These are phyloP conservation scores for Ogataea allantospora DNA, from an alignment of 805 yeast species.

Conservation along the genomic window DNA sequence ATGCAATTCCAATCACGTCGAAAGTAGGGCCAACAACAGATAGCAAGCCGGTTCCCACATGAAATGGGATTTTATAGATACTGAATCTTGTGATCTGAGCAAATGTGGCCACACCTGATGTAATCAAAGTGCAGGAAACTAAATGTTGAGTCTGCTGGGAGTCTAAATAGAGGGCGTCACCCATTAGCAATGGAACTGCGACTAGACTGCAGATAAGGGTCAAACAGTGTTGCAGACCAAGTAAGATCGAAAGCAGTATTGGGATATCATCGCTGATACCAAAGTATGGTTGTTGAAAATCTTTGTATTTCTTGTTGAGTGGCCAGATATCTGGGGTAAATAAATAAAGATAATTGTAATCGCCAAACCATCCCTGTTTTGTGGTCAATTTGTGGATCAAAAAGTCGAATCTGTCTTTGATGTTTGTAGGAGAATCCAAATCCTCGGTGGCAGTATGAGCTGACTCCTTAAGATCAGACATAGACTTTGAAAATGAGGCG, in stretches of 20 bases:
- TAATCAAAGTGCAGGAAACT: slow-evolving; percentile 65
- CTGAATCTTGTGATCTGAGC: slow-evolving; percentile 73
- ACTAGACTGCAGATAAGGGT: slow-evolving; percentile 84
- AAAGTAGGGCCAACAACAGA: slow-evolving; percentile 84
- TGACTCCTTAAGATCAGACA: background rate
- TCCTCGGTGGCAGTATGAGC: background rate
- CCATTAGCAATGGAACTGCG: slow-evolving; percentile 70
- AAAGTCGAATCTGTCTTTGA: background rate
- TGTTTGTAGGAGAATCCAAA: background rate
- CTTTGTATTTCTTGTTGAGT: slow-evolving; percentile 42
- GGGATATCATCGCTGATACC: slow-evolving; percentile 73
- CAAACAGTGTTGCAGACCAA: slow-evolving; percentile 77
- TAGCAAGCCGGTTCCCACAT: slow-evolving; percentile 74
- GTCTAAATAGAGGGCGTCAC: slow-evolving; percentile 53
- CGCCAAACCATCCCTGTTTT: slow-evolving; percentile 69
- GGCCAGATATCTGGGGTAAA: slow-evolving; percentile 70
- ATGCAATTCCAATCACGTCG: slow-evolving; percentile 71
- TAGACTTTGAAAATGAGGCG: background rate
- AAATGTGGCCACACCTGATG: slow-evolving; percentile 59
- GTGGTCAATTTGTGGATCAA: slow-evolving; percentile 7
- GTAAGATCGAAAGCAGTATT: slow-evolving; percentile 56
- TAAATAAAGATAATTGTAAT: slow-evolving; percentile 69
- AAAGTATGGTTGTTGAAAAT: slow-evolving; percentile 67
- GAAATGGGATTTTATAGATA: slow-evolving; percentile 60
- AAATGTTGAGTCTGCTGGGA: slow-evolving; percentile 48